A percentile compares a stretch with the other conserved stretches of the same genome.
Evolutionary conservation across 176 grass and related monocot genomes (phyloP).

Genomic region (Bonia amplexicaulis): DNA sequence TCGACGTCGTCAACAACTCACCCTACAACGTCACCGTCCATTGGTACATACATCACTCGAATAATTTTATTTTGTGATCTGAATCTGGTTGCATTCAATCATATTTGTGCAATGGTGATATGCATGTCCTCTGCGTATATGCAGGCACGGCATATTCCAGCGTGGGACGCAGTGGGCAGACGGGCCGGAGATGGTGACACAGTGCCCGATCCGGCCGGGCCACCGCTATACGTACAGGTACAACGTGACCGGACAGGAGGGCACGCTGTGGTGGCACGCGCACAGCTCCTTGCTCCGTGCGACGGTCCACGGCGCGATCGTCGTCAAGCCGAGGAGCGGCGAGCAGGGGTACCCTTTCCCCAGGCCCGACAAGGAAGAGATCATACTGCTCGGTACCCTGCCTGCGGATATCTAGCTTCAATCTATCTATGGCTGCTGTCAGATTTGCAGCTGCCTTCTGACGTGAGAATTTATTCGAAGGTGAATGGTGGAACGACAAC

Average conservation of each 20-base stretch:
- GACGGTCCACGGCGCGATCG: constrained; percentile 70
- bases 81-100: no score
- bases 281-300: constrained; percentile 70
- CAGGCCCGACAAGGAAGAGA: constrained; percentile 39
- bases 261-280: constrained; percentile 71
- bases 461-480: background rate
- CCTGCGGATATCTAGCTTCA: no score
- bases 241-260: constrained; percentile 47
- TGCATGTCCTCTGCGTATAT: no score
- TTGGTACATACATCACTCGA: background rate
- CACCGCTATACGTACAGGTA: constrained; percentile 38
- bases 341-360: constrained; percentile 37
- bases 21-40: constrained; percentile 55
- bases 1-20: constrained; percentile 39
- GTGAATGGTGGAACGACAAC: constrained; percentile 68
- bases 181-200: constrained; percentile 58
- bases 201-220: constrained; percentile 53
- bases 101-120: no score
- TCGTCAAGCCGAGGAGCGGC: constrained; percentile 38
- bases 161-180: constrained; percentile 47
- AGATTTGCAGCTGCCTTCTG: background rate
- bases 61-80: no score
- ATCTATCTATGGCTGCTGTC: no score
- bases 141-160: constrained; percentile 57
- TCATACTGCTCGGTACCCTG: constrained; percentile 29